Conservation (phyloP, 768 basidiomycete genomes). For the Hericium alpestre region DNA sequence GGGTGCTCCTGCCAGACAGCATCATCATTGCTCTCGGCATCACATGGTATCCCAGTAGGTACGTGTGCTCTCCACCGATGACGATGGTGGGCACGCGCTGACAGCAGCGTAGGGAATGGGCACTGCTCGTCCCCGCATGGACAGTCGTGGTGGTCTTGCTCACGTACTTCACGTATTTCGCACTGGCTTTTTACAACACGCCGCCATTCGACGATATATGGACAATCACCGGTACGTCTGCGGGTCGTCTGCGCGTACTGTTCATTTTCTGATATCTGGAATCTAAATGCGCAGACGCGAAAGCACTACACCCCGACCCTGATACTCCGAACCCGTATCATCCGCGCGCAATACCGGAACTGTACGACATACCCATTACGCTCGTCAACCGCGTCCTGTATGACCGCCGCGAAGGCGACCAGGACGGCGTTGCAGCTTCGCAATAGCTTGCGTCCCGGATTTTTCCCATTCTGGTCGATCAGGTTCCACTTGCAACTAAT, state of each 20-base stretch:
- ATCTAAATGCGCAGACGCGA: constrained; percentile 36
- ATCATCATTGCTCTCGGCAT: constrained; percentile 59
- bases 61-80: background rate
- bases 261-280: background rate
- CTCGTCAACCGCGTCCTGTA: constrained; percentile 72
- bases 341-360: constrained; percentile 41
- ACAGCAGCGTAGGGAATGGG: constrained; percentile 59
- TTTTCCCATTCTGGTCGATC: no score
- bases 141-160: constrained; percentile 58
- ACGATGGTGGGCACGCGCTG: background rate
- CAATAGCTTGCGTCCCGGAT: no score
- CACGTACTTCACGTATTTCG: constrained; percentile 69
- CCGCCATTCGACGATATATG: constrained; percentile 59
- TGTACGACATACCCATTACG: constrained; percentile 78
- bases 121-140: constrained; percentile 72
- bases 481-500: no score
- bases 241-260: background rate
- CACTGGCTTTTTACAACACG: constrained; percentile 61
- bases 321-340: constrained; percentile 34
- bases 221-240: constrained; percentile 52
- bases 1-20: constrained; percentile 71
- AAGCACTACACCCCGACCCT: constrained; percentile 38
- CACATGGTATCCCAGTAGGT: constrained; percentile 86
- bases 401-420: background rate
- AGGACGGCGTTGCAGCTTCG: background rate